A percentile compares a stretch with the other conserved stretches of the same genome.
phyloP scores from a whole-genome alignment of 2,329 filamentous ascomycete species.

The Colletotrichum sp. region DNA sequence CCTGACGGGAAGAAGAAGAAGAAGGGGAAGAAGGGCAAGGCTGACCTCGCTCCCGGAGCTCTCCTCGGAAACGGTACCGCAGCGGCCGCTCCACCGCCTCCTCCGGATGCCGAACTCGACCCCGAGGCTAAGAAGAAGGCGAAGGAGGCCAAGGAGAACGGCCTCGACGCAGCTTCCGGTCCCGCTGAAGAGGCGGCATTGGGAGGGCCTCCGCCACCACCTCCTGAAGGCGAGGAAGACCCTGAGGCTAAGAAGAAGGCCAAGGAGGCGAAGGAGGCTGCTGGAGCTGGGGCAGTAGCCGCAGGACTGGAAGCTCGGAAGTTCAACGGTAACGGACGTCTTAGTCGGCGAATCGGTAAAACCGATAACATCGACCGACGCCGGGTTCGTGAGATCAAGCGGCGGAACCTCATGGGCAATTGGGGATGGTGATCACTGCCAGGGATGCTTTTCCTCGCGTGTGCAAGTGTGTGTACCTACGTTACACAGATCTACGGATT shows the following conservation, averaged over 20 bases:
- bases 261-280: not conserved
- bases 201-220: not conserved
- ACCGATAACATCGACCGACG: not conserved
- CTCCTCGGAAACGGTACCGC: not conserved
- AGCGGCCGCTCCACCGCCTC: not conserved
- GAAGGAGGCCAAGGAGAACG: not conserved
- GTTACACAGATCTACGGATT: not conserved
- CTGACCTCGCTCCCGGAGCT: not conserved
- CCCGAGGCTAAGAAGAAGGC: not conserved
- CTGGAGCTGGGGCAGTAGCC: not conserved
- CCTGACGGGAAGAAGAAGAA: not conserved
- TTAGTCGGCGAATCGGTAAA: not conserved
- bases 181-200: not conserved
- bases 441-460: not conserved
- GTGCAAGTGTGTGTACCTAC: not conserved
- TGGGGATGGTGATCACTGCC: not conserved
- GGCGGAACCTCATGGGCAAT: slow-evolving; percentile 2
- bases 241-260: not conserved
- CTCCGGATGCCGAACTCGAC: not conserved
- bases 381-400: not conserved
- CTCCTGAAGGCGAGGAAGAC: not conserved
- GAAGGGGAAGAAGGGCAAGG: not conserved
- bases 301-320: not conserved
- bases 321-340: not conserved
- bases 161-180: not conserved